phyloP scores from a whole-genome alignment of 1,139 yeast genomes.

The Debaryomycetaceae sp. region DNA sequence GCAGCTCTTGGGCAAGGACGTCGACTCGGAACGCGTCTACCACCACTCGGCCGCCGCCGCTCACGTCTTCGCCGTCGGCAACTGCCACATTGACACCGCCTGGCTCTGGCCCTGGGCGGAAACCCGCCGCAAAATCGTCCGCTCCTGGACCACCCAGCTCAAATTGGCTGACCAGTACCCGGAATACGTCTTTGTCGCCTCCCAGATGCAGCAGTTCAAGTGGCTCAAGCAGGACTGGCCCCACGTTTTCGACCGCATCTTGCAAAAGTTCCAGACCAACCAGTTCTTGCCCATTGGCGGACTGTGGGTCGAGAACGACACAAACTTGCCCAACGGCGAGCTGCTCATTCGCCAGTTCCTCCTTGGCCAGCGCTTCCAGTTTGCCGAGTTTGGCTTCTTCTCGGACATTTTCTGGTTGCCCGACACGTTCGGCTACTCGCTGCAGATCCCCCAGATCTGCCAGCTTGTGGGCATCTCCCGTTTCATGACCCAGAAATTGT shows the following conservation, averaged over 20 bases:
- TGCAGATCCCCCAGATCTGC: constrained; percentile 90
- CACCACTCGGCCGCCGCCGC: constrained; percentile 21
- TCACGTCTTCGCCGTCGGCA: constrained; percentile 75
- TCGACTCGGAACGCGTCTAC: constrained; percentile 54
- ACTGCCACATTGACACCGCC: constrained; percentile 95
- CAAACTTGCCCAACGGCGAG: constrained; percentile 90
- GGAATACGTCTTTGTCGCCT: constrained; percentile 87
- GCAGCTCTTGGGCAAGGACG: constrained; percentile 50
- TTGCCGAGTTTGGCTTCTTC: constrained; percentile 65
- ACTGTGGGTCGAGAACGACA: constrained; percentile 96
- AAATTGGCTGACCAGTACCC: constrained; percentile 80
- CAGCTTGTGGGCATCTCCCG: constrained; percentile 73
- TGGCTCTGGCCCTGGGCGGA: constrained; percentile 99
- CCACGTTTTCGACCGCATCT: constrained; percentile 51
- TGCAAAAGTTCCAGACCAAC: constrained; percentile 57
- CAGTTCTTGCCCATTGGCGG: constrained; percentile 91
- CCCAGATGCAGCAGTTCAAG: constrained; percentile 91
- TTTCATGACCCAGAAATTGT: constrained; percentile 84
- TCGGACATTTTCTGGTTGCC: constrained; percentile 87
- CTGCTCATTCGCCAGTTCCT: constrained; percentile 80
- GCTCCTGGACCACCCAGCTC: constrained; percentile 93
- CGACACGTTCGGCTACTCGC: constrained; percentile 93
- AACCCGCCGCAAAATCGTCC: constrained; percentile 78
- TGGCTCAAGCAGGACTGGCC: constrained; percentile 89
- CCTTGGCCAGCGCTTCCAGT: constrained; percentile 79